A percentile compares a stretch with the other conserved stretches of the same genome.
Conservation (phyloP, 2,329 filamentous ascomycete species). For the Epichloe brachyelytri region DNA sequence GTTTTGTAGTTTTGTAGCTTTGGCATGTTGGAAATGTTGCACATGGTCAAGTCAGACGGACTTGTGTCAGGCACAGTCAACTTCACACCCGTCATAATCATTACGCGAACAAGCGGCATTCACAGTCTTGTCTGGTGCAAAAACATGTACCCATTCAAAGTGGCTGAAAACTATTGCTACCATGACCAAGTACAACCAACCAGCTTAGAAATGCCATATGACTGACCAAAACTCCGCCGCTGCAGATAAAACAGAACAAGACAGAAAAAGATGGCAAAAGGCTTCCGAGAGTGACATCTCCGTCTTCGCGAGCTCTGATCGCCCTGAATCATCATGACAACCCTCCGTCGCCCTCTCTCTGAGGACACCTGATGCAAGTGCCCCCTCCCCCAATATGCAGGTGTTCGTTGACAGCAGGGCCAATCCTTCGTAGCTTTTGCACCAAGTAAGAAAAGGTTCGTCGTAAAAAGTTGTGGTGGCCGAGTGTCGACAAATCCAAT, state of each 20-base stretch:
- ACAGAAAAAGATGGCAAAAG: conserved; percentile 8
- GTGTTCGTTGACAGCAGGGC: too few relatives aligned
- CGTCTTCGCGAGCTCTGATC: conserved; percentile 3
- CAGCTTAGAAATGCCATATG: conserved; percentile 14
- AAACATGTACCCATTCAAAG: background rate
- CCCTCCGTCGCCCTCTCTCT: too few relatives aligned
- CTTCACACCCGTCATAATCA: too few relatives aligned
- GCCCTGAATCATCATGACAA: background rate
- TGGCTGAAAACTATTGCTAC: background rate
- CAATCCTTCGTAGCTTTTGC: too few relatives aligned
- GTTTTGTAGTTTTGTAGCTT: conserved; percentile 24
- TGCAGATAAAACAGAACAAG: conserved; percentile 12
- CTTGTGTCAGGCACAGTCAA: too few relatives aligned
- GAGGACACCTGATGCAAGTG: too few relatives aligned
- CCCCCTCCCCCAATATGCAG: too few relatives aligned
- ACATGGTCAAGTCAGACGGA: too few relatives aligned
- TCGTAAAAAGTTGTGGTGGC: background rate
- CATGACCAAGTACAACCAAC: conserved; percentile 9
- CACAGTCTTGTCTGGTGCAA: too few relatives aligned
- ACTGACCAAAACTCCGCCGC: conserved; percentile 22
- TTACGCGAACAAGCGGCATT: too few relatives aligned
- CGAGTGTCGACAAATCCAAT: background rate
- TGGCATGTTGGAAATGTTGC: too few relatives aligned
- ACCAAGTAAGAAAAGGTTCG: too few relatives aligned
- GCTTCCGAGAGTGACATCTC: conserved; percentile 14